Evolutionary conservation across 75 land plant species (phyloP), one percentile per base, ranked within the genome.

Genomic region (Ceratopteris richardii): DNA sequence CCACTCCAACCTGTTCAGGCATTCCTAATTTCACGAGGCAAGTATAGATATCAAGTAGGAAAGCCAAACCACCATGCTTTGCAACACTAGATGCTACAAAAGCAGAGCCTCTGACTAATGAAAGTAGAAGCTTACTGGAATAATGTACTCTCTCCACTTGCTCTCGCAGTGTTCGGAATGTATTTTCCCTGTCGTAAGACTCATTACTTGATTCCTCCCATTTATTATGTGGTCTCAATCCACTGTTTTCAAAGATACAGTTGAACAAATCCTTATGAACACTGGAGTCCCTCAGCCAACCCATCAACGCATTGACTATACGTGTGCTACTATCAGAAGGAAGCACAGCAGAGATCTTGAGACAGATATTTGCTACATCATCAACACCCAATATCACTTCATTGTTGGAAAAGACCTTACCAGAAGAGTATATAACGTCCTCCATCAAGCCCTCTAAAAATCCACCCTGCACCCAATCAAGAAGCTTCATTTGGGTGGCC

Each of bases 381-480:
- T 53, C 44, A 13, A 56, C 54, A 55, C 19, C 46, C 17, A 58
- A 37, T n/a, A 19, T 39, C 40, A 48, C 51, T 55, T 51, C 29
- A 0, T 48, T 27, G 16, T 3, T 0, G 11, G 30, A 2, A 14
- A 54, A 23, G 21, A 18, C 17, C 11, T 36, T 54, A 1, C 30
- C 7, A 18, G 63, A 14, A 18, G 33, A 30, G 5, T 26, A 16
- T 11, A 56, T 30, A 28, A 44, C 67, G 33, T 73, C 70, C 25
- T 66, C 55, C 2, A 73, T 30, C 13, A 73, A 40, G n/a, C 19
- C 19, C 31, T 73, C 76, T 28, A 73, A 44, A 23, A 73, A 73
- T 13, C 76, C 64, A 44, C 56, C 53, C 12, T 73, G 31, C 3
- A 73, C 25, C 76, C 76, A 73, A 27, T 66, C 70, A 21, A 62